Evolutionary conservation across 2,329 filamentous ascomycete species (phyloP), one percentile per base, ranked within the genome.

Genomic region (Allantophomopsis cytisporea): DNA sequence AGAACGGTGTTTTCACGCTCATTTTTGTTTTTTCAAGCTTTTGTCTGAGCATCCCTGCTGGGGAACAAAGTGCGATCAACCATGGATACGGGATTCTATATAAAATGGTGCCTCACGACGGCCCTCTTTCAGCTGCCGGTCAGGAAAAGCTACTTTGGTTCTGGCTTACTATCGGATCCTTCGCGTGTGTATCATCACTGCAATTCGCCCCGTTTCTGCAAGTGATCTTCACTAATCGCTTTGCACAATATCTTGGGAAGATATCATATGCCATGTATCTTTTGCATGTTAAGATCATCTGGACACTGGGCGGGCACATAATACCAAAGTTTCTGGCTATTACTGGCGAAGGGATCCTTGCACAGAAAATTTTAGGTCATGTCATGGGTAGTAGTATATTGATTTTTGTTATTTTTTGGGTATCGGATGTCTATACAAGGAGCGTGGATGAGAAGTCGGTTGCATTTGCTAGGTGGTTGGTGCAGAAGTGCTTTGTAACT

Each of bases 211-310:
- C 16, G 32, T 15, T 34, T 18, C 32, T 60, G 41, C 60, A 59
- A 39, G 47, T 48, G 10, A 62, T 63, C 31, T 65, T 71, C 46
- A 63, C 64, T 42, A 58, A 4, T 15, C 33, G 31, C 7, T 28
- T 69, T 10, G 32, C 5, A 3, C 32, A 34, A 18, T 34, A 34
- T 34, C 32, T 34, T 13, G 32, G 32, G 7, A 18, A 34, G 14
- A 34, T 34, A 15, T 34, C 32, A 18, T 34, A 34, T 12, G 6
- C 32, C 7, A 14, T 34, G 12, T 34, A 34, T 18, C 32, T 34
- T 7, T 4, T 34, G 14, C 31, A 33, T 12, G 13, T 33, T 33
- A n/a, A n/a, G 13, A 5, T 33, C 11, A 33, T 33, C 31, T 16
- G 15, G 31, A 33, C 31, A 14, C 13, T 33, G 13, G 31, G 31